Percentiles rank a stretch among this genome's conserved stretches.
These are phyloP conservation scores for Boletus subcaerulescens DNA, from an alignment of 768 basidiomycete genomes.

Conservation along the genomic window DNA sequence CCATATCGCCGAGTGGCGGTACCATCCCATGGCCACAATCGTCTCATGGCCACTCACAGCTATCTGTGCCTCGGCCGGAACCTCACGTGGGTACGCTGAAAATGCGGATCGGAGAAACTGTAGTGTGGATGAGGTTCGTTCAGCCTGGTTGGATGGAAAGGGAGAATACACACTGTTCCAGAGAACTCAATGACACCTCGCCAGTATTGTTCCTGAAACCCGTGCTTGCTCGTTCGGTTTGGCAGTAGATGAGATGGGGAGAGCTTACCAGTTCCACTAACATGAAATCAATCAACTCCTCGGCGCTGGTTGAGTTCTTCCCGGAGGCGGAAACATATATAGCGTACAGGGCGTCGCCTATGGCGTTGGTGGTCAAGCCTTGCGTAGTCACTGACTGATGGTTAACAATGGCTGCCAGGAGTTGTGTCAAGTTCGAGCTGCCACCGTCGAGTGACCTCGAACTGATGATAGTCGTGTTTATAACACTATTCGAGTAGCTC, in stretches of 20 bases:
- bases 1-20: neutral
- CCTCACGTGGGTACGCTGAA: neutral
- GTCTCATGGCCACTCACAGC: neutral
- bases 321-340: neutral
- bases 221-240: too few species aligned
- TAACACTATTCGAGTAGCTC: conserved; percentile 1
- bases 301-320: neutral
- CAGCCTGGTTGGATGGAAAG: neutral
- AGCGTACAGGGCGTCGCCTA: conserved; percentile 20
- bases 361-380: conserved; percentile 9
- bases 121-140: neutral
- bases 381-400: conserved; percentile 12
- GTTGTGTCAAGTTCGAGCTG: conserved; percentile 8
- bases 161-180: conserved; percentile 7
- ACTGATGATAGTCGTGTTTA: conserved; percentile 1
- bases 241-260: too few species aligned
- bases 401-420: conserved; percentile 8
- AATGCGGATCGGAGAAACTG: conserved; percentile 10
- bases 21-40: conserved; percentile 4
- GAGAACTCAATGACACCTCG: conserved; percentile 17
- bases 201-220: conserved; percentile 14
- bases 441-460: neutral
- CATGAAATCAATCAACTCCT: neutral
- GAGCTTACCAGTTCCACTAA: conserved; percentile 3
- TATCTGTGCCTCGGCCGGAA: neutral